Conservation (phyloP, 345 rosid genomes). For the Pelargonium nanum region DNA sequence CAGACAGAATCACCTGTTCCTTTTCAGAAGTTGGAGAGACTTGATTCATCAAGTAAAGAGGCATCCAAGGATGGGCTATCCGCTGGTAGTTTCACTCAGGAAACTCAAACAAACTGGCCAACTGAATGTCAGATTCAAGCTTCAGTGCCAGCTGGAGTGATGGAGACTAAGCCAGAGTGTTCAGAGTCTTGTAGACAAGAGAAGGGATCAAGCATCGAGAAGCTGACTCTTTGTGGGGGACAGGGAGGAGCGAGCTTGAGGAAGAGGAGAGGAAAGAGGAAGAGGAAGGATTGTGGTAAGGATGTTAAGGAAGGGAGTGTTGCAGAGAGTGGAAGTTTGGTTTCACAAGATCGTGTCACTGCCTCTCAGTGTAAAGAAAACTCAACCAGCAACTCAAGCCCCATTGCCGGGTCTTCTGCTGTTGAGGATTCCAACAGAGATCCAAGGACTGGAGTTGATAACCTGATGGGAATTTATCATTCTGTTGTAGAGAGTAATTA, state of each 20-base stretch:
- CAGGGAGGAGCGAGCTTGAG: conserved; percentile 29
- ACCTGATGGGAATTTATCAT: conserved; percentile 40
- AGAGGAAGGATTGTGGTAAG: conserved; percentile 52
- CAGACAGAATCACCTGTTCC: conserved; percentile 52
- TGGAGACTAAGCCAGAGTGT: conserved; percentile 29
- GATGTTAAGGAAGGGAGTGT: conserved; percentile 57
- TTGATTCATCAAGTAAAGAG: conserved; percentile 50
- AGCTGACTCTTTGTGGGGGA: conserved; percentile 27
- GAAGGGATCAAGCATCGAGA: conserved; percentile 22
- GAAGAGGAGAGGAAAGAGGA: conserved; percentile 77
- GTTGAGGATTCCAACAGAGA: conserved; percentile 20
- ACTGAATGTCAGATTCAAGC: conserved; percentile 26
- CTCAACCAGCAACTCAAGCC: conserved; percentile 29
- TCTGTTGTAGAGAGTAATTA: conserved; percentile 40
- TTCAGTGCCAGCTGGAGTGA: conserved; percentile 24
- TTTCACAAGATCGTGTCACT: conserved; percentile 29
- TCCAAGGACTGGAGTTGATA: conserved; percentile 16
- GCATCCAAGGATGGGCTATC: conserved; percentile 57
- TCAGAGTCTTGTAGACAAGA: conserved; percentile 18
- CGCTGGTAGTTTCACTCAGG: conserved; percentile 74
- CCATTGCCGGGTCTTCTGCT: conserved; percentile 18
- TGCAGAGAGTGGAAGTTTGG: conserved; percentile 51
- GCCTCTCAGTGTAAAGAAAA: conserved; percentile 36
- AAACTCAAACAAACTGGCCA: conserved; percentile 44
- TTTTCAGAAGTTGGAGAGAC: conserved; percentile 38